Evolutionary conservation across 495 filamentous ascomycete genomes (phyloP).

Genomic region (Margaritispora aquatica): DNA sequence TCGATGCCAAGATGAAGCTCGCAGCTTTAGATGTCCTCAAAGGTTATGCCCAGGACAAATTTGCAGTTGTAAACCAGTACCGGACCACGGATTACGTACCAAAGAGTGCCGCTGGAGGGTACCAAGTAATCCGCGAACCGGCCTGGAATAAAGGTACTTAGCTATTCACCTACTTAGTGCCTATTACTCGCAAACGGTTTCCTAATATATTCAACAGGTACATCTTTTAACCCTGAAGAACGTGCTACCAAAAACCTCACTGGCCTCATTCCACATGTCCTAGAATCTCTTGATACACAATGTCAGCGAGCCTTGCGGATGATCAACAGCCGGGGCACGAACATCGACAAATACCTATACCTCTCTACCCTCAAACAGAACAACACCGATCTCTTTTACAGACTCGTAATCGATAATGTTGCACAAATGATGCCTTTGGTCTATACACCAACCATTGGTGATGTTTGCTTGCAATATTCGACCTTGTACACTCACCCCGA

Average conservation of each 20-base stretch:
- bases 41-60: constrained; percentile 46
- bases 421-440: constrained; percentile 90
- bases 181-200: neutral
- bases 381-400: constrained; percentile 92
- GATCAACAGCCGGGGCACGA: constrained; percentile 68
- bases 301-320: constrained; percentile 50
- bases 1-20: constrained; percentile 47
- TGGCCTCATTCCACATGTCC: constrained; percentile 49
- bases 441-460: constrained; percentile 95
- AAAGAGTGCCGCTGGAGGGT: constrained; percentile 41
- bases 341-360: constrained; percentile 93
- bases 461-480: constrained; percentile 93
- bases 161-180: neutral
- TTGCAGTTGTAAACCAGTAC: constrained; percentile 43
- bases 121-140: constrained; percentile 49
- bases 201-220: constrained; percentile 29
- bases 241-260: constrained; percentile 50
- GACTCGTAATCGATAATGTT: constrained; percentile 84
- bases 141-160: constrained; percentile 52
- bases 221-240: constrained; percentile 51
- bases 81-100: constrained; percentile 41
- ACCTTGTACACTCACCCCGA: constrained; percentile 94
- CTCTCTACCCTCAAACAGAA: constrained; percentile 80
- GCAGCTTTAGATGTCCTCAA: constrained; percentile 44
- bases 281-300: constrained; percentile 47